These are phyloP conservation scores for Xylariaceae sp. DNA, from an alignment of 2,329 filamentous ascomycete species.

Conservation along the genomic window DNA sequence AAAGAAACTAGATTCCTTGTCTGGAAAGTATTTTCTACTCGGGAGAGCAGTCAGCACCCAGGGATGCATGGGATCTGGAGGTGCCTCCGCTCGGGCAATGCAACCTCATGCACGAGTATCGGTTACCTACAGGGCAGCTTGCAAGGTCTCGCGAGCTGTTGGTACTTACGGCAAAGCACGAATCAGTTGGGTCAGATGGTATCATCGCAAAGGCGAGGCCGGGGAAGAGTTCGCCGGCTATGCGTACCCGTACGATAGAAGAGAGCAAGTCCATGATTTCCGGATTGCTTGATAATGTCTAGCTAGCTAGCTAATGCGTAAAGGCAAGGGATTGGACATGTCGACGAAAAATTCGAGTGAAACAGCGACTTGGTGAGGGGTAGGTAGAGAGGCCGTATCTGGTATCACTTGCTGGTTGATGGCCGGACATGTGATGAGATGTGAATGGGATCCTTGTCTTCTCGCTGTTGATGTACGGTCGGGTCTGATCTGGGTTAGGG, in stretches of 20 bases:
- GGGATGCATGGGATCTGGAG: background rate
- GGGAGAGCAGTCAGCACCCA: no score
- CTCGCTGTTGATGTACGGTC: background rate
- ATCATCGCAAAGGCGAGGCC: background rate
- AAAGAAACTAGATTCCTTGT: background rate
- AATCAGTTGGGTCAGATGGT: background rate
- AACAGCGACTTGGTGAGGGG: background rate
- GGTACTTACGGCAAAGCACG: background rate
- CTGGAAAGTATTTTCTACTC: no score
- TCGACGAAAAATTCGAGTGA: background rate
- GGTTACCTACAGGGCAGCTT: background rate
- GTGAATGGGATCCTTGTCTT: background rate
- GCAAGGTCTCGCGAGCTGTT: background rate
- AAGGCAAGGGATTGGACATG: no score
- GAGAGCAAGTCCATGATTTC: background rate
- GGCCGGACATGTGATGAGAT: background rate
- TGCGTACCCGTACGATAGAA: background rate
- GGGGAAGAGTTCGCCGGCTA: background rate
- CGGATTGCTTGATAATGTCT: background rate
- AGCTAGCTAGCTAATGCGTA: background rate
- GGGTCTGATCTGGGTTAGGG: background rate
- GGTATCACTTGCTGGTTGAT: background rate
- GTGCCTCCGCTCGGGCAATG: background rate
- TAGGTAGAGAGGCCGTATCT: no score
- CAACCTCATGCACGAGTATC: background rate